phyloP scores from a whole-genome alignment of 2,329 filamentous ascomycete species.

The Trichophyton equinum region DNA sequence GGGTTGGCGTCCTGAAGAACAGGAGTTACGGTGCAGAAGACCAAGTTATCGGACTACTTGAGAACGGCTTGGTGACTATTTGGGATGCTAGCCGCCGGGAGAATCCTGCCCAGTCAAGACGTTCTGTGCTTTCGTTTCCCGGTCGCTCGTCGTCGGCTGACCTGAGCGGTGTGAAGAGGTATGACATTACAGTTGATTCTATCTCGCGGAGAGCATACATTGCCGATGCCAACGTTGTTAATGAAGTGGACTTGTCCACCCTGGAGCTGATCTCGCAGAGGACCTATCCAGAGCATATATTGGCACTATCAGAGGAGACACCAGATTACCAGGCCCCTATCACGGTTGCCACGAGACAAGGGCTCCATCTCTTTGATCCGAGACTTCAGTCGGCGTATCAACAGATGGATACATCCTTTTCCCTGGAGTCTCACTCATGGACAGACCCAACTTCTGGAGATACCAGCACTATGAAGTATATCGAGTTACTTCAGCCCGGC shows the following conservation, averaged over 20 bases:
- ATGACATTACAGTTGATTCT: constrained; percentile 45
- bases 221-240: constrained; percentile 61
- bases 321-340: constrained; percentile 54
- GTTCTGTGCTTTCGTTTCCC: constrained; percentile 47
- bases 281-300: constrained; percentile 70
- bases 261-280: constrained; percentile 56
- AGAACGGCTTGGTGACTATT: constrained; percentile 75
- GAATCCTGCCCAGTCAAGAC: constrained; percentile 53
- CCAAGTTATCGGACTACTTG: constrained; percentile 61
- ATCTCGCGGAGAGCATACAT: constrained; percentile 58
- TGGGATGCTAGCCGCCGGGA: constrained; percentile 56
- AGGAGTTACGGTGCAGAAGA: constrained; percentile 41
- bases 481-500: constrained; percentile 64
- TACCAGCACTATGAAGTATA: constrained; percentile 38
- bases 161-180: neutral
- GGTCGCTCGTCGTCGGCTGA: constrained; percentile 18
- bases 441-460: neutral
- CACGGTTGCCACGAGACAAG: constrained; percentile 70
- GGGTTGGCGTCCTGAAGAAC: constrained; percentile 55
- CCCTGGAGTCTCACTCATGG: neutral
- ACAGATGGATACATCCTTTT: neutral
- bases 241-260: constrained; percentile 69
- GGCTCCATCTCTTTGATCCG: constrained; percentile 71
- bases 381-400: constrained; percentile 28
- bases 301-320: constrained; percentile 57